These are phyloP conservation scores for Tuber melanosporum DNA, from an alignment of 495 filamentous ascomycete species.

Conservation along the genomic window DNA sequence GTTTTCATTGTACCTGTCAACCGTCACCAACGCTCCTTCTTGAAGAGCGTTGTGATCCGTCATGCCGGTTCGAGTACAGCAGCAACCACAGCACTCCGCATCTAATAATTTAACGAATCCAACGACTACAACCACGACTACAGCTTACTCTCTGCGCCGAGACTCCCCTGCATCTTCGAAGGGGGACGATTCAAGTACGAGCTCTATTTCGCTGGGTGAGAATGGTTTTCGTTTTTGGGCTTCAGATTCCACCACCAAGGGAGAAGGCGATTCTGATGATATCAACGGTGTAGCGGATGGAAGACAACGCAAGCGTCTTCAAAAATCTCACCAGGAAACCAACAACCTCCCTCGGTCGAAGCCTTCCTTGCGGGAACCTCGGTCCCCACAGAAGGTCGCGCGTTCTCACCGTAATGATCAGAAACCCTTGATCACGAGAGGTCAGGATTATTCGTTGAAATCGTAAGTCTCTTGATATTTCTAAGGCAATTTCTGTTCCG, in stretches of 20 bases:
- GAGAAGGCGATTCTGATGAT: conserved; percentile 28
- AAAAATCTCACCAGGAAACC: conserved; percentile 34
- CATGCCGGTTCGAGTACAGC: conserved; percentile 42
- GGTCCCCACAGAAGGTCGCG: conserved; percentile 33
- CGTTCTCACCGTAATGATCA: conserved; percentile 33
- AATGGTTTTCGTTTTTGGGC: conserved; percentile 23
- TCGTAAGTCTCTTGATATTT: conserved; percentile 31
- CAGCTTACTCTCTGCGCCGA: conserved; percentile 36
- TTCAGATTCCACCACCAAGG: conserved; percentile 8
- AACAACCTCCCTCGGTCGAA: conserved; percentile 37
- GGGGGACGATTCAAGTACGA: conserved; percentile 41
- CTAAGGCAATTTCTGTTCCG: conserved; percentile 9
- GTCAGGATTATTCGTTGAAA: conserved; percentile 35
- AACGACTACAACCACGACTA: conserved; percentile 33
- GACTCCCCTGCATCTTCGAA: conserved; percentile 39
- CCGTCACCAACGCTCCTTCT: conserved; percentile 19
- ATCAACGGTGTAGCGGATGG: conserved; percentile 33
- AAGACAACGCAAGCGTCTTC: conserved; percentile 40
- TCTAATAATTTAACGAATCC: conserved; percentile 38
- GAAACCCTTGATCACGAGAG: conserved; percentile 32
- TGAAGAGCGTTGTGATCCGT: conserved; percentile 32
- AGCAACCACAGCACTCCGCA: conserved; percentile 37
- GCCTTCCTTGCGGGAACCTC: conserved; percentile 36
- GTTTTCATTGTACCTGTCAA: conserved; percentile 8
- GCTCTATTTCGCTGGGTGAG: conserved; percentile 40